These are phyloP conservation scores for Phtheirospermum japonicum DNA, from an alignment of 257 asterid species.

Conservation along the genomic window DNA sequence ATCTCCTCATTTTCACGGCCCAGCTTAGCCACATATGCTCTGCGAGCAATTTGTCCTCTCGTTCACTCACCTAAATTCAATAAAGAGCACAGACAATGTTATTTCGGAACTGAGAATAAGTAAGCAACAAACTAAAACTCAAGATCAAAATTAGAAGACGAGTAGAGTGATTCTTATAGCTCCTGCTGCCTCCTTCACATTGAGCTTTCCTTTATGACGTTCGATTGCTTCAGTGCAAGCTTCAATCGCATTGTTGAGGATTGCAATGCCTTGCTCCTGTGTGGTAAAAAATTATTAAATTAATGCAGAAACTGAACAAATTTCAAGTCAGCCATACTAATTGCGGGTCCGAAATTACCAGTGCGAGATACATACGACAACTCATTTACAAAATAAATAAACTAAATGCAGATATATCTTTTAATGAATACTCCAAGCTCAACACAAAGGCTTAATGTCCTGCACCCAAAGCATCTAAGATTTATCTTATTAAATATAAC, in stretches of 20 bases:
- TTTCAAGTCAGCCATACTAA: too few species aligned
- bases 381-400: too few species aligned
- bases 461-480: too few species aligned
- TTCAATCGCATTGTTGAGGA: conserved; percentile 77
- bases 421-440: too few species aligned
- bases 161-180: conserved; percentile 56
- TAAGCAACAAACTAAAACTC: not conserved
- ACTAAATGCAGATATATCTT: too few species aligned
- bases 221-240: conserved; percentile 82
- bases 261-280: conserved; percentile 92
- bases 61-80: conserved; percentile 79
- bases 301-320: conserved; percentile 2
- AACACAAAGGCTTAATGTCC: too few species aligned
- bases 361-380: too few species aligned
- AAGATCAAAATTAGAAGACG: not conserved
- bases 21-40: conserved; percentile 78
- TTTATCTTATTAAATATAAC: too few species aligned
- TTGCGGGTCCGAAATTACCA: too few species aligned
- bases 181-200: conserved; percentile 83
- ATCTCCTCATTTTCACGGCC: conserved; percentile 73
- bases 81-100: conserved; percentile 8
- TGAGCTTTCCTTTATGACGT: conserved; percentile 81
- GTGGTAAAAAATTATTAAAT: conserved; percentile 2
- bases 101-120: not conserved
- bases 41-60: conserved; percentile 85